Percentiles rank a stretch among this genome's conserved stretches.
These are phyloP conservation scores for Nakataea oryzae DNA, from an alignment of 2,329 filamentous ascomycete species.

Conservation along the genomic window DNA sequence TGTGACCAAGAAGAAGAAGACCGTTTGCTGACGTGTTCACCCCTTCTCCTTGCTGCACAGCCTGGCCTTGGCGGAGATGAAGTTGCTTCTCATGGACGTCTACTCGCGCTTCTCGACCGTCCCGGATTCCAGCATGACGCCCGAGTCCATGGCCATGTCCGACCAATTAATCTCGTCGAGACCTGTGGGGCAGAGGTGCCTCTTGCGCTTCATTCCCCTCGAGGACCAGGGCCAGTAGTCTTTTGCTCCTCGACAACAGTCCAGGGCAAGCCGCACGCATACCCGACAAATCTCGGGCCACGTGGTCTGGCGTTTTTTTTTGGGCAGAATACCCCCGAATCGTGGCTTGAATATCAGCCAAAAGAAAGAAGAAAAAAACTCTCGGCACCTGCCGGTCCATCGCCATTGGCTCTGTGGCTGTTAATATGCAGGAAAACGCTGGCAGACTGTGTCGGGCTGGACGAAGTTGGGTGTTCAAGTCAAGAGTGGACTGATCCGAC, in stretches of 20 bases:
- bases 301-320: background rate
- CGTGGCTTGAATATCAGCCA: background rate
- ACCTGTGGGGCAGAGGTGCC: conserved; percentile 47
- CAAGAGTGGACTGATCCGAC: background rate
- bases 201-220: conserved; percentile 36
- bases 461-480: background rate
- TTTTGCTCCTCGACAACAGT: background rate
- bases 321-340: background rate
- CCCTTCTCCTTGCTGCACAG: conserved; percentile 16
- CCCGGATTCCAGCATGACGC: conserved; percentile 41
- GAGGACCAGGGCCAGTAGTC: background rate
- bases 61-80: conserved; percentile 59
- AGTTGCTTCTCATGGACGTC: conserved; percentile 49
- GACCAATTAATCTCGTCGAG: conserved; percentile 59
- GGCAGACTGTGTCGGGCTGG: background rate
- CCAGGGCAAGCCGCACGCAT: background rate
- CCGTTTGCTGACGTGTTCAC: background rate
- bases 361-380: no score
- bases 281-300: background rate
- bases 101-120: conserved; percentile 49
- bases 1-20: background rate
- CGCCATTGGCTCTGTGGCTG: background rate
- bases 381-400: background rate
- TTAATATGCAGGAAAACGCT: background rate
- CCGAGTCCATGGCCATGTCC: conserved; percentile 50